phyloP scores from a whole-genome alignment of 345 rosid species.

The Salix udensis region DNA sequence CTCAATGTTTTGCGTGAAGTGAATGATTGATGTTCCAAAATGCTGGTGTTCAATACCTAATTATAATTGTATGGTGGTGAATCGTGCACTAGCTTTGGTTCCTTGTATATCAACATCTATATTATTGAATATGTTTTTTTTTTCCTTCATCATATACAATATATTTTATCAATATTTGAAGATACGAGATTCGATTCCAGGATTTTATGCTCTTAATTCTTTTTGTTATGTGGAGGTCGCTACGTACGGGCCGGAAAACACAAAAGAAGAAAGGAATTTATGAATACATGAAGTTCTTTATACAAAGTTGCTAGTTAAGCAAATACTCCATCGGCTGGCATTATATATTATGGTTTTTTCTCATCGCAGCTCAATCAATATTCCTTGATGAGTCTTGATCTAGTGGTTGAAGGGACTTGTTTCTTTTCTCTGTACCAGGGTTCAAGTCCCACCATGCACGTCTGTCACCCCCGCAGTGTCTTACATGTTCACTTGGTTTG shows the following conservation, averaged over 20 bases:
- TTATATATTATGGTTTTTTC: not conserved
- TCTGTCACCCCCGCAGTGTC: no score
- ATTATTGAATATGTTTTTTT: not conserved
- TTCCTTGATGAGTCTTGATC: no score
- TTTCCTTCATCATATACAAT: not conserved
- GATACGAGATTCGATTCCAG: constrained; percentile 1
- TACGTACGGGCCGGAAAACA: not conserved
- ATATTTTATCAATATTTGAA: not conserved
- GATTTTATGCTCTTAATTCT: constrained; percentile 1
- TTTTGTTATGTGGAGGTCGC: not conserved
- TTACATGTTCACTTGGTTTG: no score
- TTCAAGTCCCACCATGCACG: no score
- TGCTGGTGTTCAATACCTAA: not conserved
- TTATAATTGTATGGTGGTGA: not conserved
- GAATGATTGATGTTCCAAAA: not conserved
- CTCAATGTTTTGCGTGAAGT: not conserved
- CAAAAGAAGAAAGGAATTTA: not conserved
- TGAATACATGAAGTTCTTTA: not conserved
- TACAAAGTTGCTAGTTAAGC: not conserved
- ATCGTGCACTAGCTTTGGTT: not conserved
- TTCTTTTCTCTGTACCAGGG: no score
- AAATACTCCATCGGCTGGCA: not conserved
- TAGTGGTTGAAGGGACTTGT: no score
- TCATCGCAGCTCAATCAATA: not conserved
- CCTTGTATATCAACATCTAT: not conserved